phyloP scores from a whole-genome alignment of 1,284 basidiomycete species.

The Leccinum variabile region DNA sequence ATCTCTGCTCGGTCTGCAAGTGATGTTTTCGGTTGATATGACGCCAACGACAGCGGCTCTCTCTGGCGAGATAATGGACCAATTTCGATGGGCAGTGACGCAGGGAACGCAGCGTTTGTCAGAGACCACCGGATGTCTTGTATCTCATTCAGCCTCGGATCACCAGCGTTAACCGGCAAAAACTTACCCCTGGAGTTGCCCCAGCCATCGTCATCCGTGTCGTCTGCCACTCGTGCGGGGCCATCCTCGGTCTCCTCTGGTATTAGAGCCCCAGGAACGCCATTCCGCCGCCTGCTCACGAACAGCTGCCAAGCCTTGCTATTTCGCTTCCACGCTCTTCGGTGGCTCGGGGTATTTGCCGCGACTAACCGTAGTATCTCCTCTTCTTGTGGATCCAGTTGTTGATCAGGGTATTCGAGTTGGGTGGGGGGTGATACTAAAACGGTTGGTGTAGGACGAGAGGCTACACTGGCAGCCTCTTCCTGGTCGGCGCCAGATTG shows the following conservation, averaged over 20 bases:
- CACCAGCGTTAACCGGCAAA: background rate
- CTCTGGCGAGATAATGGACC: constrained; percentile 40
- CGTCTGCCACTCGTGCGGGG: constrained; percentile 17
- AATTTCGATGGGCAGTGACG: constrained; percentile 64
- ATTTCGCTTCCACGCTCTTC: constrained; percentile 64
- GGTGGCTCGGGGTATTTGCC: constrained; percentile 67
- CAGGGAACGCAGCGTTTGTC: constrained; percentile 38
- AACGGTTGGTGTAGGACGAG: constrained; percentile 10
- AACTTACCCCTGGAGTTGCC: constrained; percentile 27
- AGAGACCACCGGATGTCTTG: constrained; percentile 28
- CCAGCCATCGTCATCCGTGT: constrained; percentile 24
- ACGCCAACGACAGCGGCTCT: constrained; percentile 46
- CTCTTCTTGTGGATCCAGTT: constrained; percentile 44
- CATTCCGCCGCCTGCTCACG: constrained; percentile 45
- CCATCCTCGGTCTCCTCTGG: constrained; percentile 49
- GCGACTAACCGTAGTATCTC: constrained; percentile 51
- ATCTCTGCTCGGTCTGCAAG: constrained; percentile 38
- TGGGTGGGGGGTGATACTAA: constrained; percentile 2
- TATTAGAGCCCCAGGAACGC: constrained; percentile 39
- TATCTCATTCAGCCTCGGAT: constrained; percentile 9
- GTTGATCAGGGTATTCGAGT: constrained; percentile 24
- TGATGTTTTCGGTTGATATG: constrained; percentile 54
- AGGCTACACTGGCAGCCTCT: too few relatives aligned
- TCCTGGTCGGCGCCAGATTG: too few relatives aligned
- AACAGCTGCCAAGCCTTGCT: constrained; percentile 66